Conservation (phyloP, 805 yeast genomes). For the Lachancea lanzarotensis region DNA sequence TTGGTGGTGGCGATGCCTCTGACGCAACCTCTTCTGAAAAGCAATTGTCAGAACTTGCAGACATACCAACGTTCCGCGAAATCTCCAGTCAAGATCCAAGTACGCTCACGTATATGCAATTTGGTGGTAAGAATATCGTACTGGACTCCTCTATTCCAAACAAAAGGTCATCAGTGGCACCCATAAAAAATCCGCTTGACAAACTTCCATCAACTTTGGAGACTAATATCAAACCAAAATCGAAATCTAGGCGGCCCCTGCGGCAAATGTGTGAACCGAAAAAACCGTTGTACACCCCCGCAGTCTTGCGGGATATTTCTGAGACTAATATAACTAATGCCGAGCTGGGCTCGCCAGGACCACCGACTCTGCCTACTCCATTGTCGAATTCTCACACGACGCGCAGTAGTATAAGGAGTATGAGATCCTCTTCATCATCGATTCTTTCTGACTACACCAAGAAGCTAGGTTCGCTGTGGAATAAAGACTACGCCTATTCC, state of each 20-base stretch:
- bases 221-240: slow-evolving; percentile 1
- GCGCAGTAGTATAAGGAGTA: slow-evolving; percentile 20
- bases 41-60: neutral
- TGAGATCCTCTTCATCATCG: slow-evolving; percentile 24
- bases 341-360: slow-evolving; percentile 27
- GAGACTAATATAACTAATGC: slow-evolving; percentile 39
- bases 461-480: slow-evolving; percentile 5
- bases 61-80: slow-evolving; percentile 1
- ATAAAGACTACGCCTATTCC: neutral
- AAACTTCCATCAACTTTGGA: slow-evolving; percentile 3
- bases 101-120: slow-evolving; percentile 21
- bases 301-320: slow-evolving; percentile 60
- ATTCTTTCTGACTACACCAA: slow-evolving; percentile 9
- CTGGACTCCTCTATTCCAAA: slow-evolving; percentile 23
- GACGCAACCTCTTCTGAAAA: neutral
- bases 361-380: slow-evolving; percentile 6
- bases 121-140: slow-evolving; percentile 28
- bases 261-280: slow-evolving; percentile 75
- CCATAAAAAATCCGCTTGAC: slow-evolving; percentile 15
- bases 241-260: slow-evolving; percentile 23
- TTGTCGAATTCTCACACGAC: slow-evolving; percentile 23
- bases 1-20: slow-evolving; percentile 1
- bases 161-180: slow-evolving; percentile 14
- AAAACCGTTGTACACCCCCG: slow-evolving; percentile 85
- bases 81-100: slow-evolving; percentile 5